Conservation (phyloP, 73 alveolate species). For the Paramecium biaurelia region DNA sequence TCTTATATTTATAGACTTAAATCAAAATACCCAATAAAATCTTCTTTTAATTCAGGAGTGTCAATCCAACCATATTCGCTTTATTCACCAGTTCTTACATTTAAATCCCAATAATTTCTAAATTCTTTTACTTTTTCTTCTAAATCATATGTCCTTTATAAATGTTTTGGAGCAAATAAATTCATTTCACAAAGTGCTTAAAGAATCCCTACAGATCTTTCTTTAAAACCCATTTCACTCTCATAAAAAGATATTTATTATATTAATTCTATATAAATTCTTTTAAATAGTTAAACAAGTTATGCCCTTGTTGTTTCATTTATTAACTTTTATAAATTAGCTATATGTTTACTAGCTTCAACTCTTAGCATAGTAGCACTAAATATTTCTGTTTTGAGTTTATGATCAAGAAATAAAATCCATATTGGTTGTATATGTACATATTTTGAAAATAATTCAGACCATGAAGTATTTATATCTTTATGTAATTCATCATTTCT, state of each 20-base stretch:
- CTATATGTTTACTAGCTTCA: neutral
- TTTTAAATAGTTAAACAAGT: neutral
- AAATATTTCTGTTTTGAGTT: neutral
- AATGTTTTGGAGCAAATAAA: slow-evolving; percentile 33
- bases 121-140: neutral
- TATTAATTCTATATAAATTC: slow-evolving; percentile 30
- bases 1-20: neutral
- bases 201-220: slow-evolving; percentile 11
- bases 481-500: slow-evolving; percentile 14
- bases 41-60: neutral
- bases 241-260: slow-evolving; percentile 32
- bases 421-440: slow-evolving; percentile 18
- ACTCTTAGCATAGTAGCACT: slow-evolving; percentile 18
- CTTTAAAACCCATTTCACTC: slow-evolving; percentile 20
- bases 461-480: neutral
- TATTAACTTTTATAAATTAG: neutral
- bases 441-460: slow-evolving; percentile 1
- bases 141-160: slow-evolving; percentile 4
- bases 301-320: neutral
- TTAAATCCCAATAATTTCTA: slow-evolving; percentile 12
- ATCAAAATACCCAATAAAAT: slow-evolving; percentile 15
- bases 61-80: neutral
- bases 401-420: slow-evolving; percentile 3
- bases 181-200: slow-evolving; percentile 31
- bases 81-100: slow-evolving; percentile 32